phyloP scores from a whole-genome alignment of 805 yeast genomes.

The Spathaspora passalidarum region DNA sequence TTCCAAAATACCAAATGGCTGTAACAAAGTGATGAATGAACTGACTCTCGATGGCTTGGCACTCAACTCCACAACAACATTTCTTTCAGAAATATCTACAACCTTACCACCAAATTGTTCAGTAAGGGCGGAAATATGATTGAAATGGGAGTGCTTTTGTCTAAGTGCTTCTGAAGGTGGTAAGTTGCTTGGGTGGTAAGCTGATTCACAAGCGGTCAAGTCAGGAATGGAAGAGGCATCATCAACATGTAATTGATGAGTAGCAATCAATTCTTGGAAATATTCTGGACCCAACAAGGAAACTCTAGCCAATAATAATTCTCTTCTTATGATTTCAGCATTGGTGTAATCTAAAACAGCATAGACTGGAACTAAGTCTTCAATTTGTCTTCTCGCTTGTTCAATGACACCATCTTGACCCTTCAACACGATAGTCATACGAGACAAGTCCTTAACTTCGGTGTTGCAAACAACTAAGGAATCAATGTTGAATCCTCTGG shows the following conservation, averaged over 20 bases:
- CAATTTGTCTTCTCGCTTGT: conserved; percentile 97
- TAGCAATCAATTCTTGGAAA: conserved; percentile 89
- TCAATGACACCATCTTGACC: conserved; percentile 97
- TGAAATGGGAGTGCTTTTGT: conserved; percentile 87
- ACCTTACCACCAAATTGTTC: conserved; percentile 89
- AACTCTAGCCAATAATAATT: conserved; percentile 85
- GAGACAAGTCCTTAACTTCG: conserved; percentile 88
- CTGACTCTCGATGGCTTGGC: conserved; percentile 92
- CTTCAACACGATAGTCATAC: conserved; percentile 93
- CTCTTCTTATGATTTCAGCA: conserved; percentile 87
- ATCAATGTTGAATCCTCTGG: conserved; percentile 97
- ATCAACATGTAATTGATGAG: conserved; percentile 56
- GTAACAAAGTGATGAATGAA: conserved; percentile 81
- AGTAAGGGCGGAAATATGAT: conserved; percentile 76
- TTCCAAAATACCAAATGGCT: conserved; percentile 95
- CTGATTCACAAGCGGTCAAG: conserved; percentile 41
- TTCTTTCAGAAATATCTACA: conserved; percentile 88
- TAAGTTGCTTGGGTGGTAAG: conserved; percentile 84
- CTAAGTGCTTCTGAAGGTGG: conserved; percentile 90
- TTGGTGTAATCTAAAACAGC: conserved; percentile 94
- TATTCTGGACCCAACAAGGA: conserved; percentile 97
- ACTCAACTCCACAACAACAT: conserved; percentile 88
- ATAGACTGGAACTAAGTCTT: conserved; percentile 96
- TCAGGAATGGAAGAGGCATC: conserved; percentile 42
- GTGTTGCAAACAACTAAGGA: conserved; percentile 96